Percentiles rank a stretch among this genome's conserved stretches.
These are phyloP conservation scores for Claviceps humidiphila DNA, from an alignment of 2,329 filamentous ascomycete species.

Conservation along the genomic window DNA sequence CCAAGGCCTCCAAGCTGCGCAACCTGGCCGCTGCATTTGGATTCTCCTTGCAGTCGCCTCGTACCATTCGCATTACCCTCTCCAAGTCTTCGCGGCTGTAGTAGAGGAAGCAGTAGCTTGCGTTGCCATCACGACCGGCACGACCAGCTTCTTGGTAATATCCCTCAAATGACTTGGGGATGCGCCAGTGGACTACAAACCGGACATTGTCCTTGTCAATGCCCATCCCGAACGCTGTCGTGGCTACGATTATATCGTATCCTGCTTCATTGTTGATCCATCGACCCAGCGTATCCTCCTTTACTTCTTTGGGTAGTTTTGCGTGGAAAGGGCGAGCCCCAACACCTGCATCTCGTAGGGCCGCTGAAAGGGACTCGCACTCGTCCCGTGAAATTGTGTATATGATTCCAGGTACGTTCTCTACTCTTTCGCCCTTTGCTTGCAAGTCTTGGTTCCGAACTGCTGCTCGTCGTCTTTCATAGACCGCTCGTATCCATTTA, in stretches of 20 bases:
- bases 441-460: slow-evolving; percentile 46
- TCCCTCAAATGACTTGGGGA: slow-evolving; percentile 88
- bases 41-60: slow-evolving; percentile 29
- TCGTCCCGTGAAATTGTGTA: slow-evolving; percentile 66
- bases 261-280: slow-evolving; percentile 63
- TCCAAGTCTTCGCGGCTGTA: slow-evolving; percentile 82
- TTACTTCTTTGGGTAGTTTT: slow-evolving; percentile 51
- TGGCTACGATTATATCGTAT: slow-evolving; percentile 88
- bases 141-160: slow-evolving; percentile 94
- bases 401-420: slow-evolving; percentile 64
- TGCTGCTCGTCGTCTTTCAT: slow-evolving; percentile 51
- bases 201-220: slow-evolving; percentile 93
- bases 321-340: slow-evolving; percentile 64
- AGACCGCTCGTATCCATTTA: slow-evolving; percentile 60
- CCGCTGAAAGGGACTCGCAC: slow-evolving; percentile 56
- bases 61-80: slow-evolving; percentile 47
- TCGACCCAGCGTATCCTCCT: slow-evolving; percentile 54
- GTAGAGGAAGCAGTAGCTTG: slow-evolving; percentile 76
- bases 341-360: slow-evolving; percentile 54
- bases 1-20: slow-evolving; percentile 53
- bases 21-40: slow-evolving; percentile 37
- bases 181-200: slow-evolving; percentile 88
- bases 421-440: slow-evolving; percentile 37
- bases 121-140: slow-evolving; percentile 79
- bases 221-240: slow-evolving; percentile 94